phyloP scores from a whole-genome alignment of 2,329 filamentous ascomycete genomes.

The Scorias spongiosa region DNA sequence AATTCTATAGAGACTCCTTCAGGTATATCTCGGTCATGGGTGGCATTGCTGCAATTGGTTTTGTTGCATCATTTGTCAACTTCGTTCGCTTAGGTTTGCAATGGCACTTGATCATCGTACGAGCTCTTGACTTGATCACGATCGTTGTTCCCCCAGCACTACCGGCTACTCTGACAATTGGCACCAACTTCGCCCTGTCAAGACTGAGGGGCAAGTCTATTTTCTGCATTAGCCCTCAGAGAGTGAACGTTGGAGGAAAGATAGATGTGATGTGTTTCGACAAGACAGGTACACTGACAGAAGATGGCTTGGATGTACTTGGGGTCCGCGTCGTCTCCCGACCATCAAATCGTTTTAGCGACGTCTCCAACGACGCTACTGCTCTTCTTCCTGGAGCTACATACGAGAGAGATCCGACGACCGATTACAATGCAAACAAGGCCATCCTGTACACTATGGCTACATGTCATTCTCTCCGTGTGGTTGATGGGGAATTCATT shows the following conservation, averaged over 20 bases:
- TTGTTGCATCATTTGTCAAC: conserved; percentile 81
- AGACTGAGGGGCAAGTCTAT: conserved; percentile 80
- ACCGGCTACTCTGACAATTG: conserved; percentile 88
- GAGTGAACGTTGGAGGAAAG: conserved; percentile 93
- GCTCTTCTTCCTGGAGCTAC: conserved; percentile 40
- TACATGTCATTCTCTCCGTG: conserved; percentile 82
- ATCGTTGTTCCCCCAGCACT: conserved; percentile 93
- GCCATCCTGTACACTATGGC: conserved; percentile 88
- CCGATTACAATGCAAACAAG: conserved; percentile 46
- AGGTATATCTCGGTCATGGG: conserved; percentile 97
- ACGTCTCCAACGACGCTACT: conserved; percentile 53
- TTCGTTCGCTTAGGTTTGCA: conserved; percentile 71
- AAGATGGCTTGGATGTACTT: conserved; percentile 87
- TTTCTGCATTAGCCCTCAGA: conserved; percentile 93
- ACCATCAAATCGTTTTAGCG: conserved; percentile 51
- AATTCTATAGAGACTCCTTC: conserved; percentile 95
- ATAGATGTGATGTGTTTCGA: conserved; percentile 95
- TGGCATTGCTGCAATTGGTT: conserved; percentile 68
- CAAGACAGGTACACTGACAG: conserved; percentile 95
- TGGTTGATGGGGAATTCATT: conserved; percentile 75
- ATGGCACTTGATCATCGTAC: conserved; percentile 82
- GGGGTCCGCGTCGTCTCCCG: conserved; percentile 66
- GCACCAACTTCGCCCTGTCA: conserved; percentile 83
- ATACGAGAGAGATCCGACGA: conserved; percentile 43
- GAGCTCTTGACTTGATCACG: conserved; percentile 87